Percentiles rank a stretch among this genome's conserved stretches.
Conservation (phyloP, 805 yeast genomes). For the Suhomyces prunicola region DNA sequence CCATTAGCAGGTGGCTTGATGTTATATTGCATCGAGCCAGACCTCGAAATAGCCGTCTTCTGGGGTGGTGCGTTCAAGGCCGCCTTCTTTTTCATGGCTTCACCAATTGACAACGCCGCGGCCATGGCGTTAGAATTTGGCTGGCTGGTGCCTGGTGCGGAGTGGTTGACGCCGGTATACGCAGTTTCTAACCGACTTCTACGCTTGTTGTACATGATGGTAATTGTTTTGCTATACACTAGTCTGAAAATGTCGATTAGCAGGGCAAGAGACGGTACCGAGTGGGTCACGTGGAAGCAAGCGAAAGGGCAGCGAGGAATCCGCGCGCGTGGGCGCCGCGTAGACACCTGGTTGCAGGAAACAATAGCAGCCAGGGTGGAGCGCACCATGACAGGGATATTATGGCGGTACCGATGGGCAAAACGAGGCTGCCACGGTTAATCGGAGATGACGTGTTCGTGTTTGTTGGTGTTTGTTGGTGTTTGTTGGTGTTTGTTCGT, state of each 20-base stretch:
- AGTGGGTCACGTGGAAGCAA: background rate
- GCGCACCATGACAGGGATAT: no score
- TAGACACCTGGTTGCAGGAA: no score
- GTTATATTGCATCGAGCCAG: slow-evolving; percentile 13
- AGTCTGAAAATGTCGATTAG: background rate
- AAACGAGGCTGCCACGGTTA: no score
- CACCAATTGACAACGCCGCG: slow-evolving; percentile 44
- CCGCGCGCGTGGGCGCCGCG: background rate
- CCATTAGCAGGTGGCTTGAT: slow-evolving; percentile 7
- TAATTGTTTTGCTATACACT: background rate
- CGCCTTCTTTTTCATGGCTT: slow-evolving; percentile 19
- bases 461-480: no score
- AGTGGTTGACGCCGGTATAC: slow-evolving; percentile 43
- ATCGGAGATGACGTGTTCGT: no score
- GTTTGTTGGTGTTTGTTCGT: no score
- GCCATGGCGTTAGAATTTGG: slow-evolving; percentile 42
- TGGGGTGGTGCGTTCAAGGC: slow-evolving; percentile 3
- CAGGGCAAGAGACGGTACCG: background rate
- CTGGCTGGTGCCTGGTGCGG: slow-evolving; percentile 29
- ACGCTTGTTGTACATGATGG: slow-evolving; percentile 27
- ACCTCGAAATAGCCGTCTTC: slow-evolving; percentile 8
- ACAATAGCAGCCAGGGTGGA: background rate
- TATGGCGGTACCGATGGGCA: no score
- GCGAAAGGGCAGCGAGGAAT: background rate
- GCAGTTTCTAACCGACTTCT: slow-evolving; percentile 32